Base-by-base conservation (phyloP, 1,284 basidiomycete species). In the Malassezia slooffiae region DNA sequence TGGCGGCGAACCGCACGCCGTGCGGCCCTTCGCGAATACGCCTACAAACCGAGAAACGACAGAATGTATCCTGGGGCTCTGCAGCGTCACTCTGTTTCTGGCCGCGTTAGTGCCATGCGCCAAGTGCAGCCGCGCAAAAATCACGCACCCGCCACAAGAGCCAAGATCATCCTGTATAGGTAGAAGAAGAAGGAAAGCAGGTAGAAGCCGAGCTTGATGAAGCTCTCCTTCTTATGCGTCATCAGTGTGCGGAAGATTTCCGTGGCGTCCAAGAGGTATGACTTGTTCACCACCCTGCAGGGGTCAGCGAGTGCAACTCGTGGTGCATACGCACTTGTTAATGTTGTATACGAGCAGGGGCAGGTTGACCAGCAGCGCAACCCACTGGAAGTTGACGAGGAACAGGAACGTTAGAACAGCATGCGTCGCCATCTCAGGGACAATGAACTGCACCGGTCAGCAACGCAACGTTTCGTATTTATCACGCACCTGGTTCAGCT, bases 401-500 rank as follows among this genome's bases (percentile, higher is more conserved):
- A 81, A 85, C 34, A 96, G 71, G n/a, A 95, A 76, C 79, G 66
- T 67, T 8, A 68, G 95, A 90, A 48, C 57, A 33, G 31, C 89
- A 71, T 99, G 93, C 33, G 85, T 85, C 50, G 80, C 79, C 76
- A 93, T 90, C 76, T 99, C 91, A 36, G 91, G 91, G 15, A 97
- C 77, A 35, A 96, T 89, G 71, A 99, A 97, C 89, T 97, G 67
- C 23, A n/a, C n/a, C n/a, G 12, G 24, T 11, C 3, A 33, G 27
- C 3, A 30, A 26, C 10, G 24, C 35, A 9, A 49, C 72, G 43
- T 55, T n/a, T n/a, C n/a, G n/a, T n/a, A n/a, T n/a, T n/a, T n/a
- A n/a, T n/a, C n/a, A n/a, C n/a, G n/a, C n/a, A 93, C 91, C 74
- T 91, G 86, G 72, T 97, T 99, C 66, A 99, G 82, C 76, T 96